These are phyloP conservation scores for Phialophora macrospora DNA, from an alignment of 2,329 filamentous ascomycete species.

Conservation along the genomic window DNA sequence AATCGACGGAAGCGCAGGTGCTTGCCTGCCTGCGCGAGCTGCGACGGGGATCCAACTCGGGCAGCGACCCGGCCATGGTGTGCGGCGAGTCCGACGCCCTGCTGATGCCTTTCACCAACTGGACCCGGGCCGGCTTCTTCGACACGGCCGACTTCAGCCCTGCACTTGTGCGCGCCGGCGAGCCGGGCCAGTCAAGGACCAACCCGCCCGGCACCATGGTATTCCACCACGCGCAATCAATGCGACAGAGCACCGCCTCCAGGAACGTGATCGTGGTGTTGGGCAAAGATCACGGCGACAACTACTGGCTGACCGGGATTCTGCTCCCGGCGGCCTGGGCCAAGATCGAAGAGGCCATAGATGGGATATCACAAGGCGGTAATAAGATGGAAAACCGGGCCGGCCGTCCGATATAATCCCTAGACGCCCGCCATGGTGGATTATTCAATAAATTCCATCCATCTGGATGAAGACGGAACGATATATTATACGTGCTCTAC, in stretches of 20 bases:
- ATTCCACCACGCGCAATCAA: conserved; percentile 1
- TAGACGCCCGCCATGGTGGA: too few relatives aligned
- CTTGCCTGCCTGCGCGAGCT: conserved; percentile 6
- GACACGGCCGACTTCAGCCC: background rate
- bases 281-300: conserved; percentile 3
- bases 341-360: conserved; percentile 3
- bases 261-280: conserved; percentile 4
- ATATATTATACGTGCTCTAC: too few relatives aligned
- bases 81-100: conserved; percentile 4
- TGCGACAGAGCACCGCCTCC: background rate
- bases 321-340: conserved; percentile 3
- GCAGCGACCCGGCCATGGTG: background rate
- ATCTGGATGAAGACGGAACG: too few relatives aligned
- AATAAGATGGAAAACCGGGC: too few relatives aligned
- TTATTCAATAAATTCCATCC: too few relatives aligned
- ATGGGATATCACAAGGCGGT: background rate
- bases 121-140: conserved; percentile 11
- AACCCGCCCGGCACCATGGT: conserved; percentile 5
- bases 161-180: conserved; percentile 5
- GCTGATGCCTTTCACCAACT: conserved; percentile 12
- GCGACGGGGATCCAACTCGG: background rate
- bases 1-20: conserved; percentile 3
- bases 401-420: too few relatives aligned
- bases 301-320: conserved; percentile 11
- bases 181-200: background rate